phyloP scores from a whole-genome alignment of 768 basidiomycete species.

The Filobasidium floriforme region DNA sequence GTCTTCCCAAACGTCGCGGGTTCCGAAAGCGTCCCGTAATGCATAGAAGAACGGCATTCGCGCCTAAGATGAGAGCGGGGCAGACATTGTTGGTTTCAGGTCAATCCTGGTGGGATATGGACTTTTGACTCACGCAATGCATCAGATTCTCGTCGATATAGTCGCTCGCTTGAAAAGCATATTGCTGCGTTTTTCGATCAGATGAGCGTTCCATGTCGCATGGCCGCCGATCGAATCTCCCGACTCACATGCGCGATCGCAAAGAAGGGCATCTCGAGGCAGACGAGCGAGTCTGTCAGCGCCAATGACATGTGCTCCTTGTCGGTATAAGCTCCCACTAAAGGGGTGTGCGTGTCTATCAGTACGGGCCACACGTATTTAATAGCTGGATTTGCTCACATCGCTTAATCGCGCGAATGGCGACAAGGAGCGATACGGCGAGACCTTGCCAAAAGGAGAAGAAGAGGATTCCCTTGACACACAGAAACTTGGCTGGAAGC shows the following conservation, averaged over 20 bases:
- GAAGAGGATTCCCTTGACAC: slow-evolving; percentile 96
- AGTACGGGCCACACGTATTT: not conserved
- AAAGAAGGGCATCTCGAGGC: slow-evolving; percentile 95
- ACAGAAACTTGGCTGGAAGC: slow-evolving; percentile 78
- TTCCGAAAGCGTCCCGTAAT: slow-evolving; percentile 75
- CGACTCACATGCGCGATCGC: slow-evolving; percentile 73
- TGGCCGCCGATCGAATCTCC: not conserved
- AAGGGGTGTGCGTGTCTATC: not conserved
- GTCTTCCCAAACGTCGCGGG: slow-evolving; percentile 81
- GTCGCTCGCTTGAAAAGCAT: slow-evolving; percentile 84
- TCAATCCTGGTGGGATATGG: not conserved
- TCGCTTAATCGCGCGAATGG: slow-evolving; percentile 62
- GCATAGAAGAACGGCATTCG: slow-evolving; percentile 86
- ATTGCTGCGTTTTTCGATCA: slow-evolving; percentile 45
- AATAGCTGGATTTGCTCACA: slow-evolving; percentile 37
- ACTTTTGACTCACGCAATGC: slow-evolving; percentile 55
- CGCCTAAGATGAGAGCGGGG: slow-evolving; percentile 26
- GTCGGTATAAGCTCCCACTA: slow-evolving; percentile 77
- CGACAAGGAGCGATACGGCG: slow-evolving; percentile 77
- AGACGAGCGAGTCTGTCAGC: slow-evolving; percentile 82
- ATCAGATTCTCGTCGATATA: slow-evolving; percentile 60
- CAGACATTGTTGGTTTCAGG: slow-evolving; percentile 6
- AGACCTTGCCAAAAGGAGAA: slow-evolving; percentile 98
- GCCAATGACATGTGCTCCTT: slow-evolving; percentile 81
- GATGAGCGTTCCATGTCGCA: not conserved